Percentiles rank a stretch among this genome's conserved stretches.
Conservation (phyloP, 2,329 filamentous ascomycete genomes). For the Phyllosticta citrichinensis region DNA sequence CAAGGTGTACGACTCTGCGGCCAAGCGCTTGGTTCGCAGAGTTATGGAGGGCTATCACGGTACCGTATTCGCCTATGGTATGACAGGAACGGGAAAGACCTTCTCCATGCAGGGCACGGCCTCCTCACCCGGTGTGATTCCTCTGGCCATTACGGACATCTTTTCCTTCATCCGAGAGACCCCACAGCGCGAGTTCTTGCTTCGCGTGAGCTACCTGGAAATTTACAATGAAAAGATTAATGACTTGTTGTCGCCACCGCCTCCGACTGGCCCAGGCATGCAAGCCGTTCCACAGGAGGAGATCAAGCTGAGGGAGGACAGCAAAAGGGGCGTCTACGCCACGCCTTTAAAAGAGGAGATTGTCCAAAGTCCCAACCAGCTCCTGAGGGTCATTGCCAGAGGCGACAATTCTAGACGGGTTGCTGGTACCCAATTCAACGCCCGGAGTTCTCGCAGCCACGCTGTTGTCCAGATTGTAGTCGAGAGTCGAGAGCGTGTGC, state of each 20-base stretch:
- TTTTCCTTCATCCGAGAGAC: constrained; percentile 99
- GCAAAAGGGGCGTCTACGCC: constrained; percentile 91
- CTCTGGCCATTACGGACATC: constrained; percentile 93
- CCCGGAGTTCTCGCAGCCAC: constrained; percentile 92
- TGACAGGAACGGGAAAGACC: constrained; percentile 98
- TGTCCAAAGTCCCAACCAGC: constrained; percentile 91
- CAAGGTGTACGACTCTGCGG: constrained; percentile 85
- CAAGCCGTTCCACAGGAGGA: constrained; percentile 60
- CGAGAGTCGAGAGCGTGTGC: constrained; percentile 80
- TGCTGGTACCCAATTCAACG: constrained; percentile 93
- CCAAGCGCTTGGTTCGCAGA: constrained; percentile 84
- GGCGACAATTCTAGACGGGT: constrained; percentile 86
- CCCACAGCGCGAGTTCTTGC: constrained; percentile 82
- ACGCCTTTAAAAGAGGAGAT: constrained; percentile 96
- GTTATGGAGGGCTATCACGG: constrained; percentile 99
- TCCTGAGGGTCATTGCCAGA: constrained; percentile 86
- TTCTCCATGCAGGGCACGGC: constrained; percentile 99
- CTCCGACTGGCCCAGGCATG: constrained; percentile 41
- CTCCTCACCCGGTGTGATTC: constrained; percentile 90
- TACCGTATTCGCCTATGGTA: constrained; percentile 96
- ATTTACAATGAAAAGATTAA: constrained; percentile 99
- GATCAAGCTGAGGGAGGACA: constrained; percentile 94
- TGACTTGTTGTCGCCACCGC: constrained; percentile 72
- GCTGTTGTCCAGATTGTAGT: constrained; percentile 98
- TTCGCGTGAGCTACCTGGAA: constrained; percentile 94